Evolutionary conservation across 1,284 basidiomycete species (phyloP), one percentile per base, ranked within the genome.

Genomic region (Pascua guehoae): DNA sequence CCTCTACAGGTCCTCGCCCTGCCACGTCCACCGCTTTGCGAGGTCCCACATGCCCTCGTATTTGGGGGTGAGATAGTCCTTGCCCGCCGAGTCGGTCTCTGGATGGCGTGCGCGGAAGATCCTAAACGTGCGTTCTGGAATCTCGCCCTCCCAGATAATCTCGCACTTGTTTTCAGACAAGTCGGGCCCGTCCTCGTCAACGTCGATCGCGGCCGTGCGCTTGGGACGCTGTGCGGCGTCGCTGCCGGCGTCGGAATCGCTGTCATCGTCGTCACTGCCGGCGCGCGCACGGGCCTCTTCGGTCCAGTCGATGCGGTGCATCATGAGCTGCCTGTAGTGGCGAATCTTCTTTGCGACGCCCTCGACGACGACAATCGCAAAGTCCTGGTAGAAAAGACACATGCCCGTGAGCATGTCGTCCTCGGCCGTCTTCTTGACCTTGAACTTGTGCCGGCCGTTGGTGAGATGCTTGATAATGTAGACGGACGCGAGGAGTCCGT

Each of bases 371-470:
- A 99, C 86, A 75, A 98, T 81, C 62, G 85, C 88, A 81, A 97
- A 97, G 37, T 82, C 78, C 0, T 91, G 88, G 70, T 93, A 86
- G 81, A 92, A 93, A 66, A 98, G 87, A 67, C 88, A 89, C 18
- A 95, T 79, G 5, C 96, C 95, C 0, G 90, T 88, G 15, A 99
- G 81, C 58, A 85, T 86, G 72, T 88, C 81, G 75, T 98, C 92
- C 71, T 95, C 87, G 2, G 95, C 95, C 69, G 98, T 98, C 81
- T 89, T 91, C 60, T 89, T 86, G 43, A 98, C 89, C 80, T 98
- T 99, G 83, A 93, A 97, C 62, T 89, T 87, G 70, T 99, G 96
- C 14, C 90, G 83, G 0, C 89, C 91, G 73, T 97, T 92, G n/a
- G 87, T 84, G 47, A 98, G 84, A 56, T 86, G 89, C 71, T 88